Base-by-base conservation (phyloP, 768 basidiomycete species). In the Amanita muscaria region DNA sequence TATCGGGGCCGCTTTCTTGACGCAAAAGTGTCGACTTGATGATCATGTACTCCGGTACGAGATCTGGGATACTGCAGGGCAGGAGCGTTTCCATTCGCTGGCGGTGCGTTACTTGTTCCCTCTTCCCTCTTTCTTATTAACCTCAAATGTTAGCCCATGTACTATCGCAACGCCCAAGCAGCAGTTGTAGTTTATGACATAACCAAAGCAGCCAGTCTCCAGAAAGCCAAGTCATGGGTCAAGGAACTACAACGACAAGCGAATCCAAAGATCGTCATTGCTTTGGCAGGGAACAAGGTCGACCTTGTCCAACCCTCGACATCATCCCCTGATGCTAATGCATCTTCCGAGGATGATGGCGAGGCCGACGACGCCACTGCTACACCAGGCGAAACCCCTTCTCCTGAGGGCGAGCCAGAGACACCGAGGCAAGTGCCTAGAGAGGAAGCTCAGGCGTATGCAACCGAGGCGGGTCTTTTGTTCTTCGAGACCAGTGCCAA, bases 141-240 rank as follows among this genome's bases (percentile, higher is more conserved):
- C 29, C 5, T 22, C 29, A 42, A 42, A 46, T 40, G 32, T n/a
- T 49, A 89, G 87, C 94, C 96, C 36, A 98, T 98, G 94, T 96
- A 96, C 63, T 97, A 96, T 64, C 88, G 96, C 57, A 97, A 98
- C 57, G 91, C 94, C 6, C 89, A 93, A 62, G 93, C 94, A 3
- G 94, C 94, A 24, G 92, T 98, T 32, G 96, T 99, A 7, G 94
- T 98, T 15, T 98, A 97, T 63, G 96, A 98, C 61, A 82, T 98
- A 45, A 98, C 94, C 40, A 96, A 97, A 65, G 87, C 89, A 35
- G 77, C 85, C 46, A 94, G 91, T 57, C 73, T 99, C 47, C 94
- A 98, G 64, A 98, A 98, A 64, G 96, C 96, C 44, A 97, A 98
- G 71, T 91, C 93, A 23, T 99, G 96, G 96, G 92, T 99, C 47